Base-by-base conservation (phyloP, 1,139 yeast species). In the Protomyces inundatus region DNA sequence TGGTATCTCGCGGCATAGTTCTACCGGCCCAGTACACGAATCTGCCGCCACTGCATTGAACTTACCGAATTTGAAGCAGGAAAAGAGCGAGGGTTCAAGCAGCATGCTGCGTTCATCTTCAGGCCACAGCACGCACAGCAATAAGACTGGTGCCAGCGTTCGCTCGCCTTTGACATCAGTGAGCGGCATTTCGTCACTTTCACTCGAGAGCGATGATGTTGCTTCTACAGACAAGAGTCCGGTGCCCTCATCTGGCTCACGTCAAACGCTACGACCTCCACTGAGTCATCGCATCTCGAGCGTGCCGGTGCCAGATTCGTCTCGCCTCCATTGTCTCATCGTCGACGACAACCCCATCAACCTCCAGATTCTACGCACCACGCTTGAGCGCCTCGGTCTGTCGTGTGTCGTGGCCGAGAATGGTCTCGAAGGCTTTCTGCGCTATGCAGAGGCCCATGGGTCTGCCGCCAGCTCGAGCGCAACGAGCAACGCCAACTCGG, bases 301-400 rank as follows among this genome's bases (percentile, higher is more conserved):
- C 12, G 30, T 42, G 7, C 48, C 48, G 30, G 48, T 6, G 32
- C 23, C 48, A 16, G 48, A 42, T 5, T 4, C 23, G 32, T 42
- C 48, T 3, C 37, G 36, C 14, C 32, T 35, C 9, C 42, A 36
- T 30, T 57, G 61, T 33, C 52, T 57, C 32, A 36, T 57, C 12
- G 58, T 60, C 16, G 64, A 60, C 40, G 64, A 60, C 34, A 60
- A 60, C 36, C 39, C 42, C 12, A 54, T 60, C 64, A 60, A 60
- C 33, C 48, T 60, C 7, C 46, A 45, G 23, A 60, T 60, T 7
- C 50, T 60, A 9, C 48, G 39, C 48, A 60, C 46, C 4, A 52
- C 54, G n/a, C 58, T 60, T 12, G 58, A 45, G 39, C 54, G 46
- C 33, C 64, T 53, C 10, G 54, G 48, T 1, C 35, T 60, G 16